Percentiles rank a stretch among this genome's conserved stretches.
Evolutionary conservation across 306 rosid genomes (phyloP).

Genomic region (Trifolium repens): DNA sequence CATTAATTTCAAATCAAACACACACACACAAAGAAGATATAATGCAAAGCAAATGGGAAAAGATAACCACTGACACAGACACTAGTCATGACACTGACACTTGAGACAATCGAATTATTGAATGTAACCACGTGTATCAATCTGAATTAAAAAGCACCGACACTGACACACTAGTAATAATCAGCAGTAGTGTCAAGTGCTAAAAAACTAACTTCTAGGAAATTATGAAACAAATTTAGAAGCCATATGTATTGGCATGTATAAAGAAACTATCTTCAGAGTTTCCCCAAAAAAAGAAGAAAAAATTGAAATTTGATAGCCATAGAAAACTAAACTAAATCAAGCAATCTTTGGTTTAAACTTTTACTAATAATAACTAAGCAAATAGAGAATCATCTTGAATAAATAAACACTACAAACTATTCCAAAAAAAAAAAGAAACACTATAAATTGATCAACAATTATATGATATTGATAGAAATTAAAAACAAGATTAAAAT

Average conservation of each 20-base stretch:
- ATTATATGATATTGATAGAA: background rate
- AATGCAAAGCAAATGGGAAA: background rate
- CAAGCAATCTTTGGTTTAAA: slow-evolving; percentile 12
- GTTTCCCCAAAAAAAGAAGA: background rate
- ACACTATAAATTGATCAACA: slow-evolving; percentile 26
- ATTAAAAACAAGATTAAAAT: slow-evolving; percentile 5
- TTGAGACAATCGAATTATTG: too few relatives aligned
- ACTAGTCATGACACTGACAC: background rate
- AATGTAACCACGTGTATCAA: too few relatives aligned
- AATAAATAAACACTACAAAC: background rate
- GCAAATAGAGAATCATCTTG: background rate
- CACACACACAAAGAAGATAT: background rate
- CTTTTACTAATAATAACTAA: background rate
- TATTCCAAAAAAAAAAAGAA: too few relatives aligned
- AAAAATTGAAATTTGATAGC: background rate
- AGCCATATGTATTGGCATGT: slow-evolving; percentile 25
- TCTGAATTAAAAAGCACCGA: background rate
- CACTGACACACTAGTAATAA: background rate
- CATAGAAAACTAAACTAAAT: slow-evolving; percentile 13
- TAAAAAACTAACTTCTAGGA: background rate
- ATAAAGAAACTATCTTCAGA: background rate
- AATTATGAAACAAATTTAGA: background rate
- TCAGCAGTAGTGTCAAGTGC: background rate
- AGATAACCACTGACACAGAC: background rate
- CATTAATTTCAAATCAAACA: slow-evolving; percentile 30